Evolutionary conservation across 441 rosid species (phyloP), one percentile per base, ranked within the genome.

Genomic region (Syzygium malaccense): DNA sequence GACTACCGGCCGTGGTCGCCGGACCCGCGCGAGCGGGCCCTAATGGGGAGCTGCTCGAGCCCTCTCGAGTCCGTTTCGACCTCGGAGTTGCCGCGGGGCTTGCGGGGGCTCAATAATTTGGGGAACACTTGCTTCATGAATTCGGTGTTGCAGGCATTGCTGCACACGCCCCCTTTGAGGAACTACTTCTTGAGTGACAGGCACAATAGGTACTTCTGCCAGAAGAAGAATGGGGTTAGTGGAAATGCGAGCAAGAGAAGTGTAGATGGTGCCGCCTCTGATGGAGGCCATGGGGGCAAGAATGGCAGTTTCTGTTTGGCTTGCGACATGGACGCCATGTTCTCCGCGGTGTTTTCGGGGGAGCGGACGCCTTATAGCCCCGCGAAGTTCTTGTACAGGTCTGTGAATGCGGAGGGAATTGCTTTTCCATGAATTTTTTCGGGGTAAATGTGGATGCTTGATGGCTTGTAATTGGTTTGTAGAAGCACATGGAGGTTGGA

Each of bases 41-140:
- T 58, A 11, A 56, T 56, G 83, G 83, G 83, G 83, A 75, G 83
- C 48, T 41, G 17, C 41, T 23, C 83, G n/a, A 75, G 83, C 83
- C 51, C 83, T 0, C 83, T 75, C n/a, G n/a, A 41, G 0, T 75
- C 83, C 83, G 83, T 75, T 45, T 7, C 83, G 51, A 41, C 51
- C n/a, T 37, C 83, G 83, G 83, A 75, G 1, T 75, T 75, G 10
- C 83, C 83, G 83, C 17, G 83, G 51, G 98, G 98, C 41, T 91
- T 95, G 87, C 94, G 98, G 87, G 98, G 98, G 48, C 91, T 96
- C 93, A 96, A 95, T 89, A 97, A 95, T 87, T 86, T 96, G 88
- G 99, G 99, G 33, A 96, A 95, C 84, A 95, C 97, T 91, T 96
- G 98, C 89, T 96, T 96, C 85, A 94, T 96, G 99, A 96, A 96